Base-by-base conservation (phyloP, 2,329 filamentous ascomycete species). In the Paecilomyces variotii region DNA sequence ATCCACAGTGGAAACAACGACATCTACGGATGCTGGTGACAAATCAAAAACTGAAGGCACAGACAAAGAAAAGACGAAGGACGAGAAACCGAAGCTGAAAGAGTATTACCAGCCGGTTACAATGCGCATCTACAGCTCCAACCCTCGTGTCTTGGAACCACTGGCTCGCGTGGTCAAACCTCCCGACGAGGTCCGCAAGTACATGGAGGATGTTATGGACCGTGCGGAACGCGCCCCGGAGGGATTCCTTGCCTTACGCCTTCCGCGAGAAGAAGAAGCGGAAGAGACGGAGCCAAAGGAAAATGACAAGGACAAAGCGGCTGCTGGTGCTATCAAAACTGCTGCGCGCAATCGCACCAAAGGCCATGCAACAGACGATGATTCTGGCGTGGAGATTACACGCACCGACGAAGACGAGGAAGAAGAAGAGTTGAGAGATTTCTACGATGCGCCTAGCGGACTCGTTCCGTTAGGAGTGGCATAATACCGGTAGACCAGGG, bases 171-270 rank as follows among this genome's bases (percentile, higher is more conserved):
- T 83, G 57, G 80, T 86, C 24, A 83, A 81, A 59, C 77, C 81
- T 2, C 69, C 77, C 2, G 76, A 80, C 1, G 80, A 82, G 62
- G 81, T 82, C 2, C 75, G 78, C 60, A 77, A 76, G 61, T 78
- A 82, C 63, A 84, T 84, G 82, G 78, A 82, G 58, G 77, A 79
- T 25, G 71, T 82, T 12, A 86, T 87, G 76, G 78, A 81, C 62
- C 79, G 78, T 2, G 82, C 82, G 56, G 78, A 79, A 60, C 75
- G 82, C 14, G 82, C 82, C 0, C 81, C 82, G 2, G 78, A 80
- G 58, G 79, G 80, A 4, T 81, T 80, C 66, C 73, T 86, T 7
- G 82, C 83, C 1, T 74, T 84, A 57, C 78, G 81, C 54, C 69
- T 87, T 54, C 84, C 84, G 2, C 69, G 69, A 4, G 77, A 79